These are phyloP conservation scores for Multifurca ochricompacta DNA, from an alignment of 768 basidiomycete species.

Conservation along the genomic window DNA sequence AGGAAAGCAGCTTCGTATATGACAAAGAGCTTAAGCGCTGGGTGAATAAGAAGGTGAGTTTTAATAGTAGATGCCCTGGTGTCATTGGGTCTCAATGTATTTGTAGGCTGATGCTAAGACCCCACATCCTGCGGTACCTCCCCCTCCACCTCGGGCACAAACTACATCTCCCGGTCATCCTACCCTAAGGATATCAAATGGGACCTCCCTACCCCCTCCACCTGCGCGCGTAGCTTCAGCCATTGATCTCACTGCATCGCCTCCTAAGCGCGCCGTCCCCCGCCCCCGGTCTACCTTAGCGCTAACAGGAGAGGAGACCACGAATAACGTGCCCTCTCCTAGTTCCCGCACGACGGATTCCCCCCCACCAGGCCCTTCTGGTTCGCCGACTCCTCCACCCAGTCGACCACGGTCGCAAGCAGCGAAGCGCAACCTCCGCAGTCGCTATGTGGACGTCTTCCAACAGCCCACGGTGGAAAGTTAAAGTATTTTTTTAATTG, in stretches of 20 bases:
- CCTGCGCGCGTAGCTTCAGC: slow-evolving; percentile 54
- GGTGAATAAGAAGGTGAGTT: slow-evolving; percentile 84
- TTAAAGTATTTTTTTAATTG: not conserved
- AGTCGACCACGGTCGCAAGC: slow-evolving; percentile 50
- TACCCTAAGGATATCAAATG: slow-evolving; percentile 31
- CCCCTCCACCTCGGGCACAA: slow-evolving; percentile 79
- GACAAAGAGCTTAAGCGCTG: slow-evolving; percentile 93
- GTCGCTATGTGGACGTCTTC: slow-evolving; percentile 88
- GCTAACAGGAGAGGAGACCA: slow-evolving; percentile 32
- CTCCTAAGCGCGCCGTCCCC: slow-evolving; percentile 43
- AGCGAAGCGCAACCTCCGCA: slow-evolving; percentile 70
- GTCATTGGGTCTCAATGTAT: not conserved
- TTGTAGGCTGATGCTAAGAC: slow-evolving; percentile 47
- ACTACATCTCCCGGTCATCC: slow-evolving; percentile 72
- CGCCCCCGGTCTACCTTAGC: slow-evolving; percentile 61
- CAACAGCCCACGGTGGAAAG: slow-evolving; percentile 34
- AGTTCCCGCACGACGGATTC: slow-evolving; percentile 22
- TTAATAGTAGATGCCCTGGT: not conserved
- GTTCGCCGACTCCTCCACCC: slow-evolving; percentile 38
- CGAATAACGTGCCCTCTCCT: slow-evolving; percentile 30
- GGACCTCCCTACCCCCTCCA: slow-evolving; percentile 33
- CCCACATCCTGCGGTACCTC: slow-evolving; percentile 46
- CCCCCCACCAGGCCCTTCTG: slow-evolving; percentile 34
- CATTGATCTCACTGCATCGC: slow-evolving; percentile 48
- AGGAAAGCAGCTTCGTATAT: slow-evolving; percentile 84